Evolutionary conservation across 352 stramenopile species (phyloP).

Genomic region (Pythium angustatum): DNA sequence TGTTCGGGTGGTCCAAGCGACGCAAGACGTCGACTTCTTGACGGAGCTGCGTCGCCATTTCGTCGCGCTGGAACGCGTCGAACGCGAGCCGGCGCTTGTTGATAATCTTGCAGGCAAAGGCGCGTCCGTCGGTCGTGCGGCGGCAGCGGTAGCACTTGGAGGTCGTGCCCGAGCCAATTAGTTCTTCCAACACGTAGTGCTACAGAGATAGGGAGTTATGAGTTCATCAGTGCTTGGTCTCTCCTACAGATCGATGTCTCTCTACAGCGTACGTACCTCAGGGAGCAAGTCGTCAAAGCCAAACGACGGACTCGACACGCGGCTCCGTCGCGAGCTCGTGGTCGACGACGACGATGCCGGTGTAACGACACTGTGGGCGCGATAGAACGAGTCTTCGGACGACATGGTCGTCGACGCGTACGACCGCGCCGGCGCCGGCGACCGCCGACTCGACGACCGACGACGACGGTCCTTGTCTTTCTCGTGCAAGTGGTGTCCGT

Average conservation of each 20-base stretch:
- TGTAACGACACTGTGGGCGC: constrained; percentile 7
- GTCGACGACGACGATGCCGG: constrained; percentile 10
- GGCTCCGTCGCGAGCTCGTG: constrained; percentile 4
- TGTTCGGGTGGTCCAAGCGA: constrained; percentile 63
- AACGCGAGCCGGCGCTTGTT: constrained; percentile 63
- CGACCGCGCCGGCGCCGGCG: background rate
- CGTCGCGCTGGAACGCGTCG: constrained; percentile 46
- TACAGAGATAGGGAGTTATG: constrained; percentile 4
- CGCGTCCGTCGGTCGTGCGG: constrained; percentile 40
- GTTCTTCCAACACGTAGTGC: constrained; percentile 57
- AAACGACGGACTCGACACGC: constrained; percentile 19
- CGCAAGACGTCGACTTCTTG: constrained; percentile 68
- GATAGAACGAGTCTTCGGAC: constrained; percentile 25
- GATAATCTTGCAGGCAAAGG: constrained; percentile 81
- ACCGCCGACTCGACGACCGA: constrained; percentile 8
- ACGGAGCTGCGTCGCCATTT: constrained; percentile 60
- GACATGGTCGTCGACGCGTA: constrained; percentile 18
- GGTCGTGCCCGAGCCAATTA: constrained; percentile 66
- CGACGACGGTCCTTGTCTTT: background rate
- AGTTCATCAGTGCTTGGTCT: background rate
- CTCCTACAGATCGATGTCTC: background rate
- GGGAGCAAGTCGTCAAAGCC: constrained; percentile 24
- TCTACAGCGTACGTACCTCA: constrained; percentile 10
- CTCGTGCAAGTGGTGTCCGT: background rate
- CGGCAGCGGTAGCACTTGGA: constrained; percentile 70